phyloP scores from a whole-genome alignment of 2,329 filamentous ascomycete genomes.

The Colletotrichum sp. region DNA sequence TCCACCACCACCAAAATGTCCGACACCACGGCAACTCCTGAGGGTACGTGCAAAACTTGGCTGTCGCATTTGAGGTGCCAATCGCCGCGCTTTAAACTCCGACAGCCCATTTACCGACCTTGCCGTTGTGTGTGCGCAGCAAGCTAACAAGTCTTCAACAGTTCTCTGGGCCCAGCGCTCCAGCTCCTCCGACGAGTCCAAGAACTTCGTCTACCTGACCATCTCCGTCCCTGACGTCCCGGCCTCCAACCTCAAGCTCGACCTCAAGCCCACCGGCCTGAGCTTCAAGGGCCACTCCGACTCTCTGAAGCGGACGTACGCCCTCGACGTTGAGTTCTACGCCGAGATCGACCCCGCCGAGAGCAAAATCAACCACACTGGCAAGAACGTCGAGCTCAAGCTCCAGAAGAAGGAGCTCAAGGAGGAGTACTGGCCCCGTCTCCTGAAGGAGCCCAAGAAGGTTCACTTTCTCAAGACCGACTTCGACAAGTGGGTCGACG shows the following conservation, averaged over 20 bases:
- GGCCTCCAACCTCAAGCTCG: conserved; percentile 77
- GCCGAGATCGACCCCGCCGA: conserved; percentile 86
- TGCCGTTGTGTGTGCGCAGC: neutral
- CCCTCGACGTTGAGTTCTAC: conserved; percentile 86
- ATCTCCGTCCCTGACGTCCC: conserved; percentile 88
- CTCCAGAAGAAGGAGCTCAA: conserved; percentile 97
- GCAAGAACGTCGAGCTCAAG: conserved; percentile 87
- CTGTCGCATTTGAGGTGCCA: neutral
- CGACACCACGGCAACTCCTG: conserved; percentile 36
- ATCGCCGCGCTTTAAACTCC: neutral
- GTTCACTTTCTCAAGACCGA: conserved; percentile 97
- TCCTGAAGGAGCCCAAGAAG: conserved; percentile 90
- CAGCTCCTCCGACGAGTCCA: conserved; percentile 75
- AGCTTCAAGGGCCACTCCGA: conserved; percentile 83
- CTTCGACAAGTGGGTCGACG: conserved; percentile 99
- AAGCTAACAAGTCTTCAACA: conserved; percentile 40
- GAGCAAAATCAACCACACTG: conserved; percentile 87
- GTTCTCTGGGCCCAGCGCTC: conserved; percentile 99
- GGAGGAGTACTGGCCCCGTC: conserved; percentile 93
- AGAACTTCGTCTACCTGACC: conserved; percentile 95
- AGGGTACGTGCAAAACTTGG: conserved; percentile 37
- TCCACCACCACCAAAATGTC: conserved; percentile 28
- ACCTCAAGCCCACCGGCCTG: conserved; percentile 78
- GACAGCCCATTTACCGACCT: neutral
- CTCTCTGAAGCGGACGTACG: conserved; percentile 86